phyloP scores from a whole-genome alignment of 2,329 filamentous ascomycete genomes.

The Pseudocercospora crystallina region DNA sequence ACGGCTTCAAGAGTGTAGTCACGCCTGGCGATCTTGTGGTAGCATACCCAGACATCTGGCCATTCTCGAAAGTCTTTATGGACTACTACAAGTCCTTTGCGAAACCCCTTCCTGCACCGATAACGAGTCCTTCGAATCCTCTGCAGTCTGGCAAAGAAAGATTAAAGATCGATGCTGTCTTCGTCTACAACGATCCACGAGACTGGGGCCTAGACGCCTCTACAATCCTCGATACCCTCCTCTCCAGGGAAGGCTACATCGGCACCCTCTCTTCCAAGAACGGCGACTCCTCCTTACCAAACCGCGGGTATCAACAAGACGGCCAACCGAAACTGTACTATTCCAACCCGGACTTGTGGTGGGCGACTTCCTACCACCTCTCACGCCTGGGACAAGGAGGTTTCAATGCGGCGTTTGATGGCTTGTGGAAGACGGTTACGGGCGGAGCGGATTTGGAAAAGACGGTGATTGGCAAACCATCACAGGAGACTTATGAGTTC shows the following conservation, averaged over 20 bases:
- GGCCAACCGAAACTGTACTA: slow-evolving; percentile 80
- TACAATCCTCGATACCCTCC: slow-evolving; percentile 77
- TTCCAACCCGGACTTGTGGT: slow-evolving; percentile 86
- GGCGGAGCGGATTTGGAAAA: slow-evolving; percentile 53
- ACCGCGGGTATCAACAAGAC: slow-evolving; percentile 78
- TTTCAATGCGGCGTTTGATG: slow-evolving; percentile 78
- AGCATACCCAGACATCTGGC: slow-evolving; percentile 74
- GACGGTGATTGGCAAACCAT: slow-evolving; percentile 80
- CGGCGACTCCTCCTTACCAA: slow-evolving; percentile 61
- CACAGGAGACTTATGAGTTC: slow-evolving; percentile 73
- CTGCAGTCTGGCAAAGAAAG: slow-evolving; percentile 29
- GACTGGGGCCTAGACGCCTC: slow-evolving; percentile 94
- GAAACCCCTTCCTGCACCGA: slow-evolving; percentile 56
- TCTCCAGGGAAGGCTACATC: slow-evolving; percentile 74
- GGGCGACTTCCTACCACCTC: slow-evolving; percentile 80
- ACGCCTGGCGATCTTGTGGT: slow-evolving; percentile 81
- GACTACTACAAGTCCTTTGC: slow-evolving; percentile 61
- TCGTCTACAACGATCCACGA: slow-evolving; percentile 92
- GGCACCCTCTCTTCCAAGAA: slow-evolving; percentile 79
- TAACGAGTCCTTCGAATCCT: slow-evolving; percentile 38
- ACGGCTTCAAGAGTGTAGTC: slow-evolving; percentile 61
- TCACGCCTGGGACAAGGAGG: slow-evolving; percentile 89
- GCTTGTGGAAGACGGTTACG: slow-evolving; percentile 74
- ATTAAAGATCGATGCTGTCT: slow-evolving; percentile 82
- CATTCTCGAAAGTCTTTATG: slow-evolving; percentile 70